Evolutionary conservation across 306 rosid species (phyloP), one percentile per base, ranked within the genome.

Genomic region (Rosa rugosa): DNA sequence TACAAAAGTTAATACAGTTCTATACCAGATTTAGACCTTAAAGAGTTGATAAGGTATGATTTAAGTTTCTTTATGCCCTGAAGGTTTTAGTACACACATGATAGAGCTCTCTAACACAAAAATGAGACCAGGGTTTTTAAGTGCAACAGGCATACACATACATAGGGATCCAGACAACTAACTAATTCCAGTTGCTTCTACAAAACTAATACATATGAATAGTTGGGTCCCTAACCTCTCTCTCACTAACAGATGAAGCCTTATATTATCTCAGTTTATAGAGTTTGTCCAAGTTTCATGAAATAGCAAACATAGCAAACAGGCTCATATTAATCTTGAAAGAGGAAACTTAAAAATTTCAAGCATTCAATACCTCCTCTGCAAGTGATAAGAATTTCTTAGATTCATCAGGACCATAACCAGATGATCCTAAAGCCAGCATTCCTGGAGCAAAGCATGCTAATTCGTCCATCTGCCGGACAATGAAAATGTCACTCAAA

Each of bases 361-460:
- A 1, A 42, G 13, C n/a, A 72, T 76, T 76, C 27, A 63, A 73
- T 81, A 93, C 99, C 96, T 96, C 99, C 83, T 93, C 99, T 40
- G 99, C 97, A 80, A 96, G 98, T 60, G 92, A 79, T 79, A 93
- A 64, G 79, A 80, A 86, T 88, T 89, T 91, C 72, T 87, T 79
- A 0, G 97, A 87, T 41, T 93, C 97, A 2, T 88, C 94, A 49
- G 96, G 85, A 84, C 88, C 94, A 80, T 82, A 96, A 82, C 93
- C 99, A 79, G 81, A 85, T 56, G 97, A 91, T 81, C 99, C 99
- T 87, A 96, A 81, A 74, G 99, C 99, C 81, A 96, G 40, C 99
- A 96, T 96, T 83, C 99, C 99, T 17, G 99, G 99, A 81, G 98
- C 98, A 86, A 96, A 96, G 90, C 99, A 96, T 11, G 99, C 99